phyloP scores from a whole-genome alignment of 2,329 filamentous ascomycete genomes.

The Boeremia lycopersici region DNA sequence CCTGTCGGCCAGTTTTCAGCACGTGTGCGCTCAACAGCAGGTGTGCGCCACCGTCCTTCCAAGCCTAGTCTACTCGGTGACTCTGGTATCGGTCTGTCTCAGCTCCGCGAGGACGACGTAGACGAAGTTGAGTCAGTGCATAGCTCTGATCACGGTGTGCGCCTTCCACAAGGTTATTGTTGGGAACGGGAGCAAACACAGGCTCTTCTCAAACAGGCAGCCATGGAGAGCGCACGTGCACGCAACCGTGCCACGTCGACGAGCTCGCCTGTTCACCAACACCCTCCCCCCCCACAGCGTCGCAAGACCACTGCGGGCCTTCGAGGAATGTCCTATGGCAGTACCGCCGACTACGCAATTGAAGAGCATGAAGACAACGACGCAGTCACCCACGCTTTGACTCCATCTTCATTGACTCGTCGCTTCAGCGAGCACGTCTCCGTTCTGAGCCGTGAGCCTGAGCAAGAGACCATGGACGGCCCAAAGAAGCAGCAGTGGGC shows the following conservation, averaged over 20 bases:
- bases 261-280: conserved; percentile 34
- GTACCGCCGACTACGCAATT: conserved; percentile 68
- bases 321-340: conserved; percentile 65
- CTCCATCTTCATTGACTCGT: conserved; percentile 33
- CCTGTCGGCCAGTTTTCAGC: conserved; percentile 58
- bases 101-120: conserved; percentile 49
- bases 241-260: conserved; percentile 40
- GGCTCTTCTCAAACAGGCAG: conserved; percentile 45
- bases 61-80: conserved; percentile 77
- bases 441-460: conserved; percentile 27
- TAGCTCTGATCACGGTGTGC: conserved; percentile 60
- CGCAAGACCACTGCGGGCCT: conserved; percentile 54
- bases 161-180: conserved; percentile 40
- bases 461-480: conserved; percentile 30
- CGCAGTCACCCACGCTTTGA: conserved; percentile 51
- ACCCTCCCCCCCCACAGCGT: conserved; percentile 24
- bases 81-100: conserved; percentile 36
- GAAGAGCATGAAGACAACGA: conserved; percentile 73
- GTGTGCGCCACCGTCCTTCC: conserved; percentile 78
- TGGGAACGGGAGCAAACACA: conserved; percentile 42
- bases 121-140: conserved; percentile 71
- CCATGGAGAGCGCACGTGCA: conserved; percentile 43
- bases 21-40: conserved; percentile 47
- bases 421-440: conserved; percentile 47
- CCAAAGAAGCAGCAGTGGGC: conserved; percentile 38